phyloP scores from a whole-genome alignment of 2,329 filamentous ascomycete species.

The Penicillium hordei region DNA sequence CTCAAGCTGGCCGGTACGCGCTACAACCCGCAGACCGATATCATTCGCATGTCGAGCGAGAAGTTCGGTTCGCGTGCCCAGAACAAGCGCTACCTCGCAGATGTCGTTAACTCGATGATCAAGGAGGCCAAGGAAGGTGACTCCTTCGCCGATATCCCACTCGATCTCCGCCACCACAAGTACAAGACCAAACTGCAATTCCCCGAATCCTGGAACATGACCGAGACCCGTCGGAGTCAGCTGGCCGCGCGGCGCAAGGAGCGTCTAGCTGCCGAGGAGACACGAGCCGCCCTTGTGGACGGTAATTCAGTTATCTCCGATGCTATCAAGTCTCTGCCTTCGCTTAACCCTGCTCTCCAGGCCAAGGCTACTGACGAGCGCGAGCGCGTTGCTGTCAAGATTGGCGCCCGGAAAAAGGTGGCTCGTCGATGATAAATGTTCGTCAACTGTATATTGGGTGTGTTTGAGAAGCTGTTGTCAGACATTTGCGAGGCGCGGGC shows the following conservation, averaged over 20 bases:
- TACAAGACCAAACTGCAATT: constrained; percentile 68
- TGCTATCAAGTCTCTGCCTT: constrained; percentile 34
- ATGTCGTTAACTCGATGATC: constrained; percentile 72
- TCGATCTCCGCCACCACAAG: constrained; percentile 83
- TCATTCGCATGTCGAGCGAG: constrained; percentile 89
- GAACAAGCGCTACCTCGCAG: constrained; percentile 92
- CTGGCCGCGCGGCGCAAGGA: constrained; percentile 62
- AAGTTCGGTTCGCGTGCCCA: constrained; percentile 84
- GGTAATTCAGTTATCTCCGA: constrained; percentile 42
- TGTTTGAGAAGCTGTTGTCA: constrained; percentile 29
- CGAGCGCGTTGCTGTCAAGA: constrained; percentile 30
- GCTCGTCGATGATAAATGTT: constrained; percentile 19
- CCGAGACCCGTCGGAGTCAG: constrained; percentile 63
- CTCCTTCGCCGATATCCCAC: constrained; percentile 81
- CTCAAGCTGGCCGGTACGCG: constrained; percentile 82
- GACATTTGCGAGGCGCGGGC: constrained; percentile 37
- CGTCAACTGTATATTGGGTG: constrained; percentile 21
- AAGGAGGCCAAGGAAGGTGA: constrained; percentile 77
- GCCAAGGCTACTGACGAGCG: constrained; percentile 27
- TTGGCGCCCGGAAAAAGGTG: constrained; percentile 24
- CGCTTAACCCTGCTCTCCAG: constrained; percentile 33
- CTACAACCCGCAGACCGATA: constrained; percentile 80
- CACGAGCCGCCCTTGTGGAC: constrained; percentile 58
- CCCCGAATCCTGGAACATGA: constrained; percentile 80
- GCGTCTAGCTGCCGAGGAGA: constrained; percentile 56